Evolutionary conservation across 106 monocot species (phyloP).

Genomic region (Xerophyta viscosa): DNA sequence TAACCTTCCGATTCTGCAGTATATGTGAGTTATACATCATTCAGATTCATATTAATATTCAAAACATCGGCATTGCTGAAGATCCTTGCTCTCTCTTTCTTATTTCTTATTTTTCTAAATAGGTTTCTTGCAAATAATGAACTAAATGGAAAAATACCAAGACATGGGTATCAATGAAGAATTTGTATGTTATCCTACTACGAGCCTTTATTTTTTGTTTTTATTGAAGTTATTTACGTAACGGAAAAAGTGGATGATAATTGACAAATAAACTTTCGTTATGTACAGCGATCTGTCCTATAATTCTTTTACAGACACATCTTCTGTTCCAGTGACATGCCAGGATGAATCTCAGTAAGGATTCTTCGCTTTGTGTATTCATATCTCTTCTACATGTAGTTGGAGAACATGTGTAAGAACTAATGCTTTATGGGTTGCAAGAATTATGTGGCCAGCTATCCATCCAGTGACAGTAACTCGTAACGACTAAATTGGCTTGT

Average conservation of each 20-base stretch:
- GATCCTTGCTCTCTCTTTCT: too few species aligned
- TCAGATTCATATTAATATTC: background rate
- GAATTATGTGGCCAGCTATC: conserved; percentile 40
- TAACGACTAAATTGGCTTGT: conserved; percentile 7
- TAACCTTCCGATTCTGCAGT: conserved; percentile 34
- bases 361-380: conserved; percentile 1
- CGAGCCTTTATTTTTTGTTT: too few species aligned
- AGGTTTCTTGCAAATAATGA: conserved; percentile 76
- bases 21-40: background rate
- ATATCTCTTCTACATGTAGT: too few species aligned
- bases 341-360: conserved; percentile 32
- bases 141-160: conserved; percentile 60
- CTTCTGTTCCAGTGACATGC: conserved; percentile 30
- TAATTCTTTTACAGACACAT: conserved; percentile 41
- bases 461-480: conserved; percentile 21
- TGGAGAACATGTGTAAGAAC: background rate
- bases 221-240: too few species aligned
- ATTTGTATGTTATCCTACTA: conserved; percentile 63
- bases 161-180: conserved; percentile 45
- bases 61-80: too few species aligned
- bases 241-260: too few species aligned
- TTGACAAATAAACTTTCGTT: too few species aligned
- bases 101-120: background rate
- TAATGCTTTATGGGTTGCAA: too few species aligned
- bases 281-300: conserved; percentile 67